These are phyloP conservation scores for Furcasterigmium sp. DNA, from an alignment of 2,329 filamentous ascomycete genomes.

Conservation along the genomic window DNA sequence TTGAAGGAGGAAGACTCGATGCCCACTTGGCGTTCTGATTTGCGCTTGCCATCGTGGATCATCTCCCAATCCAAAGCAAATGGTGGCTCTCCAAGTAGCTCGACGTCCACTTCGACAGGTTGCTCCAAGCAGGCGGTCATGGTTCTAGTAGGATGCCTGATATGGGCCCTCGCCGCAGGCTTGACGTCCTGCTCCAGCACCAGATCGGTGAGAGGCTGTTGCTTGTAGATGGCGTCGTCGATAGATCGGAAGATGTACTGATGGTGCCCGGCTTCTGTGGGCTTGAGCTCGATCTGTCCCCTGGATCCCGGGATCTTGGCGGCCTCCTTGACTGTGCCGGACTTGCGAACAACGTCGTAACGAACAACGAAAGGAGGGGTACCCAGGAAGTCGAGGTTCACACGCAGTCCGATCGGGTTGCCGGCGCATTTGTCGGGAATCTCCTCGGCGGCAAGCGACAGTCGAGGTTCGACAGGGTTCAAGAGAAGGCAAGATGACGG, in stretches of 20 bases:
- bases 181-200: conserved; percentile 85
- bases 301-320: conserved; percentile 65
- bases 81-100: conserved; percentile 75
- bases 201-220: conserved; percentile 55
- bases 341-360: conserved; percentile 66
- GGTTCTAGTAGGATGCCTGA: conserved; percentile 48
- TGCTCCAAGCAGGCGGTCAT: conserved; percentile 79
- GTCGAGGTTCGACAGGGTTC: conserved; percentile 81
- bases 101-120: conserved; percentile 66
- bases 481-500: conserved; percentile 89
- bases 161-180: conserved; percentile 78
- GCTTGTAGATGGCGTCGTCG: conserved; percentile 75
- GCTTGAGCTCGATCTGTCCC: conserved; percentile 79
- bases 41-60: conserved; percentile 81
- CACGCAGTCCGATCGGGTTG: conserved; percentile 83
- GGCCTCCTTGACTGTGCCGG: conserved; percentile 32
- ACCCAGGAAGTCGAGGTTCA: conserved; percentile 85
- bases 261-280: conserved; percentile 76
- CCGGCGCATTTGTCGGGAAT: conserved; percentile 94
- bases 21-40: conserved; percentile 57
- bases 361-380: conserved; percentile 84
- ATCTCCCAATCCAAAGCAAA: conserved; percentile 91
- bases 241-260: conserved; percentile 80
- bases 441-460: conserved; percentile 69
- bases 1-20: conserved; percentile 60